Evolutionary conservation across 768 basidiomycete genomes (phyloP).

Genomic region (Boletus pseudopeckii): DNA sequence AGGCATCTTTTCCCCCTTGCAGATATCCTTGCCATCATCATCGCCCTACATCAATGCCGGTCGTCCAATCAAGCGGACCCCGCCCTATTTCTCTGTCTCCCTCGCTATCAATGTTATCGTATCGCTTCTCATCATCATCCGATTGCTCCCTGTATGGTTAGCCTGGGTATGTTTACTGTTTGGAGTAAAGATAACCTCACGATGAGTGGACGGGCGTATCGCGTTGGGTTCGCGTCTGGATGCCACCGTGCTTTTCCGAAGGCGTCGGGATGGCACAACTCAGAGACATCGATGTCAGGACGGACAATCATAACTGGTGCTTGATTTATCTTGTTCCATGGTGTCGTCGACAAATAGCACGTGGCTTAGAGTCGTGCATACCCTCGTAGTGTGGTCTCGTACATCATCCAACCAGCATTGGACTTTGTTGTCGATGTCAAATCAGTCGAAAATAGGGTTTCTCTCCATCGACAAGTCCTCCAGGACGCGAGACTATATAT

Average conservation of each 20-base stretch:
- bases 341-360: not conserved
- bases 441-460: too few relatives aligned
- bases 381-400: not conserved
- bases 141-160: not conserved
- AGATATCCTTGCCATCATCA: constrained; percentile 24
- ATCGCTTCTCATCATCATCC: constrained; percentile 20
- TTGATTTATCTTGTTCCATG: not conserved
- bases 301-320: not conserved
- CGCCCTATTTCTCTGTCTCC: constrained; percentile 27
- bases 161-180: not conserved
- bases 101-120: constrained; percentile 25
- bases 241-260: constrained; percentile 16
- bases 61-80: constrained; percentile 23
- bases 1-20: constrained; percentile 22
- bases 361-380: not conserved
- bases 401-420: not conserved
- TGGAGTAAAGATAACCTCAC: constrained; percentile 44
- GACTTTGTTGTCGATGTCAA: too few relatives aligned
- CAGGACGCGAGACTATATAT: too few relatives aligned
- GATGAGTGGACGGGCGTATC: constrained; percentile 34
- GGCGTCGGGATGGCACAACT: not conserved
- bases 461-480: too few relatives aligned
- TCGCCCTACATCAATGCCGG: constrained; percentile 22
- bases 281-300: not conserved
- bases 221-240: constrained; percentile 42